Percentiles rank a stretch among this genome's conserved stretches.
Conservation (phyloP, 2,329 filamentous ascomycete genomes). For the Teratosphaeria gauchensis region DNA sequence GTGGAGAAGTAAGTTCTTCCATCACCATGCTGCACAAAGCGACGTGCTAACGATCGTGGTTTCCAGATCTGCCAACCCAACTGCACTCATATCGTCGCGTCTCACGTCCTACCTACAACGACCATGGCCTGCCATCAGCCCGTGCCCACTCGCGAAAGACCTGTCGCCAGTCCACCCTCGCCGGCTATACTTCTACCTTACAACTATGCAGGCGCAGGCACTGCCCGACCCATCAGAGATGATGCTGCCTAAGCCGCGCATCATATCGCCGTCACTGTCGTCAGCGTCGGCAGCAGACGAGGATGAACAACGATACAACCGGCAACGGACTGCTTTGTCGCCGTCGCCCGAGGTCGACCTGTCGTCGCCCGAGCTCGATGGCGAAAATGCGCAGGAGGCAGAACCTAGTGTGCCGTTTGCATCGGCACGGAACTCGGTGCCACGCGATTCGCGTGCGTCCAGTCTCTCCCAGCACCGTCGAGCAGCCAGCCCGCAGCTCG, state of each 20-base stretch:
- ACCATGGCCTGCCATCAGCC: slow-evolving; percentile 62
- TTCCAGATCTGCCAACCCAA: slow-evolving; percentile 81
- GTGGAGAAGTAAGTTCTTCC: slow-evolving; percentile 73
- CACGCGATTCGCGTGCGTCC: slow-evolving; percentile 28
- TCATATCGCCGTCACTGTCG: slow-evolving; percentile 78
- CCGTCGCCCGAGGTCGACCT: slow-evolving; percentile 91
- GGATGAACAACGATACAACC: slow-evolving; percentile 49
- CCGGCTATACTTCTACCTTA: slow-evolving; percentile 93
- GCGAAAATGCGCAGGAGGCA: slow-evolving; percentile 48
- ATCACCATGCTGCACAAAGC: neutral
- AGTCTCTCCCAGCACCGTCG: slow-evolving; percentile 50
- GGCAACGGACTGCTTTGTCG: slow-evolving; percentile 59
- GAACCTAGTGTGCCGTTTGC: slow-evolving; percentile 54
- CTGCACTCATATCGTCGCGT: slow-evolving; percentile 88
- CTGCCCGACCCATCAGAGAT: slow-evolving; percentile 52
- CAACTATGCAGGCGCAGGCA: slow-evolving; percentile 73
- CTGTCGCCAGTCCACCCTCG: slow-evolving; percentile 85
- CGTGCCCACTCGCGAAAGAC: slow-evolving; percentile 87
- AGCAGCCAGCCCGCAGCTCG: slow-evolving; percentile 76
- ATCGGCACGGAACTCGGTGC: slow-evolving; percentile 35
- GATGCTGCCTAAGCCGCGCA: slow-evolving; percentile 37
- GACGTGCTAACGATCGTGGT: slow-evolving; percentile 22
- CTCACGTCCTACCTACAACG: slow-evolving; percentile 85
- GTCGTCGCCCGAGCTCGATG: slow-evolving; percentile 76
- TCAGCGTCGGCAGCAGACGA: slow-evolving; percentile 65